Percentiles rank a stretch among this genome's conserved stretches.
Evolutionary conservation across 768 basidiomycete species (phyloP).

Genomic region (Suillus subalutaceus): DNA sequence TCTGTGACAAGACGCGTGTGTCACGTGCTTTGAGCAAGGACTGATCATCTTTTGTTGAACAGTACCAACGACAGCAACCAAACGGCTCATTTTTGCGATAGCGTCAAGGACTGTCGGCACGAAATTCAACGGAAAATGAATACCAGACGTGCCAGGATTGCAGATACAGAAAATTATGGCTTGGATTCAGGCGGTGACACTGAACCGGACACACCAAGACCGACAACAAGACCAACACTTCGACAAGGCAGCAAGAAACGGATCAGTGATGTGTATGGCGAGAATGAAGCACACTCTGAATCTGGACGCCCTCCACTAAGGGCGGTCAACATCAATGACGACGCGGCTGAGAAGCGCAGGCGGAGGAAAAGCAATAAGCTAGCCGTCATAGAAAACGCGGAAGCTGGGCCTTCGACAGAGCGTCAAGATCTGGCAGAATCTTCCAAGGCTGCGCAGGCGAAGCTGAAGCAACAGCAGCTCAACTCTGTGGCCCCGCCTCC

Average conservation of each 20-base stretch:
- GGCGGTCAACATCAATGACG: slow-evolving; percentile 68
- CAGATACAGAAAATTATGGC: slow-evolving; percentile 13
- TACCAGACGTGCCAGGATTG: slow-evolving; percentile 28
- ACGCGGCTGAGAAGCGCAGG: slow-evolving; percentile 83
- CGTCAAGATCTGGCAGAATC: slow-evolving; percentile 41
- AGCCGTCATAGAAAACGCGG: slow-evolving; percentile 53
- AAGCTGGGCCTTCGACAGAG: slow-evolving; percentile 57
- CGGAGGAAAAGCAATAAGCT: slow-evolving; percentile 79
- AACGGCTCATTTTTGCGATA: background rate
- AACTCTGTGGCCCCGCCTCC: slow-evolving; percentile 62
- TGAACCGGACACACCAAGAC: slow-evolving; percentile 35
- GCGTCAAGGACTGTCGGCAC: background rate
- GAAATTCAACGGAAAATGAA: slow-evolving; percentile 13
- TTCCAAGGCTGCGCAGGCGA: slow-evolving; percentile 47
- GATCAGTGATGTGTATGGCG: slow-evolving; percentile 54
- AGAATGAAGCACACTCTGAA: slow-evolving; percentile 35
- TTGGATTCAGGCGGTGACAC: slow-evolving; percentile 33
- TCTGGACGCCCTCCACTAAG: slow-evolving; percentile 43
- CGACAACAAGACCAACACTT: slow-evolving; percentile 25
- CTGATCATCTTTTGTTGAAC: slow-evolving; percentile 31
- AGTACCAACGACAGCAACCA: slow-evolving; percentile 23
- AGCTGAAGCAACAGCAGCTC: slow-evolving; percentile 63
- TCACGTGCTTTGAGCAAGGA: slow-evolving; percentile 23
- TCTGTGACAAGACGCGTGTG: background rate
- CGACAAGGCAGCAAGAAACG: slow-evolving; percentile 37